Percentiles rank a stretch among this genome's conserved stretches.
Conservation (phyloP, 1,139 yeast genomes). For the Hemisphaericaspora xylanilytica region DNA sequence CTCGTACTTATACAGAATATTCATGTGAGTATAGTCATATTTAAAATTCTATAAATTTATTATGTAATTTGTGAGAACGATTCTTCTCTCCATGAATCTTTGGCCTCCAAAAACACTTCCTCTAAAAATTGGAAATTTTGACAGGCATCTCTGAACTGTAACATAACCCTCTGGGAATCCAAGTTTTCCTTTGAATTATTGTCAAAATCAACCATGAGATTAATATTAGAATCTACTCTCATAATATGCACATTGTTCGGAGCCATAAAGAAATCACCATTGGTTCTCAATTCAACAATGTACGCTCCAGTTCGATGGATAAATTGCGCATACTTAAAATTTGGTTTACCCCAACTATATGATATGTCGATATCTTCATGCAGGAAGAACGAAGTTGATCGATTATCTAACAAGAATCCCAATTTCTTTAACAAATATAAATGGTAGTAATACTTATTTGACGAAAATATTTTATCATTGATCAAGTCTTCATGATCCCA, state of each 20-base stretch:
- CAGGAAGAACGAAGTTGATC: slow-evolving; percentile 66
- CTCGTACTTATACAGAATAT: too few relatives aligned
- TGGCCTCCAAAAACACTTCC: slow-evolving; percentile 58
- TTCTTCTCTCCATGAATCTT: slow-evolving; percentile 43
- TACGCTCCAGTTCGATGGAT: slow-evolving; percentile 88
- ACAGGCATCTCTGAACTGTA: slow-evolving; percentile 64
- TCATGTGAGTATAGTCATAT: too few relatives aligned
- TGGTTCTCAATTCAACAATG: slow-evolving; percentile 80
- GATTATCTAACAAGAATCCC: slow-evolving; percentile 79
- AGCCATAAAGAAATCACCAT: slow-evolving; percentile 77
- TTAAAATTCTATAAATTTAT: slow-evolving; percentile 13
- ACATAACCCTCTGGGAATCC: slow-evolving; percentile 73
- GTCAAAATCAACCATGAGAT: slow-evolving; percentile 27
- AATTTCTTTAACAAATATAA: slow-evolving; percentile 59
- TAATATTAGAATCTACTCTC: slow-evolving; percentile 47
- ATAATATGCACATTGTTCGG: slow-evolving; percentile 77
- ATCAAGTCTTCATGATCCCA: slow-evolving; percentile 59
- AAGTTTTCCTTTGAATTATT: slow-evolving; percentile 29
- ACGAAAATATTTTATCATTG: slow-evolving; percentile 43
- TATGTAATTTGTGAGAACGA: slow-evolving; percentile 13
- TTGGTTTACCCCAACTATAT: slow-evolving; percentile 91
- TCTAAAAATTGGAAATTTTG: slow-evolving; percentile 47
- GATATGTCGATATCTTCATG: slow-evolving; percentile 53
- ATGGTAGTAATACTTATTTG: slow-evolving; percentile 60
- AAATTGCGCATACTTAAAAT: slow-evolving; percentile 80